phyloP scores from a whole-genome alignment of 2,329 filamentous ascomycete species.

The Talaromyces marneffei region DNA sequence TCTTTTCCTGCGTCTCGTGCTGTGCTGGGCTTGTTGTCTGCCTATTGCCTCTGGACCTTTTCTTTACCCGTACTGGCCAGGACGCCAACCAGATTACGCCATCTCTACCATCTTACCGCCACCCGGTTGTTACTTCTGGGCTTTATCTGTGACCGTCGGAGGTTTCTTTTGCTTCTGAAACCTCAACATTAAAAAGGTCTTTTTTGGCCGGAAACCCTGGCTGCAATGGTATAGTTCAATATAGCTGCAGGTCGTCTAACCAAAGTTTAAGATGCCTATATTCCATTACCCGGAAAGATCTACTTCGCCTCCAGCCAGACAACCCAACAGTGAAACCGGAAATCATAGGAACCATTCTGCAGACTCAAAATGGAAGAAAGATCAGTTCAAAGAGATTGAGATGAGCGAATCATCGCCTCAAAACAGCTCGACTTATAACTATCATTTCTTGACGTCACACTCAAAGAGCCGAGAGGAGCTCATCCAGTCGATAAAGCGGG shows the following conservation, averaged over 20 bases:
- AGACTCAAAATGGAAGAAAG: constrained; percentile 13
- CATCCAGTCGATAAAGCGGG: constrained; percentile 77
- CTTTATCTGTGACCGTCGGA: background rate
- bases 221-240: constrained; percentile 3
- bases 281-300: constrained; percentile 25
- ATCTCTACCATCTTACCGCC: constrained; percentile 3
- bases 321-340: constrained; percentile 2
- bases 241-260: background rate
- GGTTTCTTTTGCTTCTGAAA: background rate
- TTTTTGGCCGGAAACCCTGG: background rate
- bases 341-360: constrained; percentile 15
- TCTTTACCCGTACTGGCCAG: background rate
- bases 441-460: constrained; percentile 20
- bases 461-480: constrained; percentile 63
- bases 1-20: background rate
- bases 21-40: background rate
- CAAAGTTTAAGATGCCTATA: constrained; percentile 23
- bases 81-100: background rate
- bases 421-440: constrained; percentile 15
- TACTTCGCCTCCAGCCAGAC: constrained; percentile 12
- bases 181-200: background rate
- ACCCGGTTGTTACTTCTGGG: background rate
- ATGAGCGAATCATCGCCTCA: constrained; percentile 16
- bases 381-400: constrained; percentile 14
- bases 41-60: background rate